phyloP scores from a whole-genome alignment of 768 basidiomycete species.

The Suillus decipiens region DNA sequence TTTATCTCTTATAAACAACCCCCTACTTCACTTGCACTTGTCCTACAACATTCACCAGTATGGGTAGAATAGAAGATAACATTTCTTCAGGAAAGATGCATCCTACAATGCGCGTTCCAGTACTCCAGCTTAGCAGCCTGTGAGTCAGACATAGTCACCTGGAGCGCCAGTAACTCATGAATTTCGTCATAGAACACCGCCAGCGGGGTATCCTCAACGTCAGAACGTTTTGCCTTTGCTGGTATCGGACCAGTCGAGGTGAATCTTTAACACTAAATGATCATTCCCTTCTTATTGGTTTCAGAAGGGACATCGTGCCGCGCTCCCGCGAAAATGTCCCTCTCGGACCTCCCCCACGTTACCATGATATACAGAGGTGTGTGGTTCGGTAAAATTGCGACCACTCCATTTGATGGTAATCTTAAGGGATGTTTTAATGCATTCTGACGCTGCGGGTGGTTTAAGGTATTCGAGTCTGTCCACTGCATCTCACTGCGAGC shows the following conservation, averaged over 20 bases:
- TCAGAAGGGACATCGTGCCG: not conserved
- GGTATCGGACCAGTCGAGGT: not conserved
- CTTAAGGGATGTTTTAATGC: not conserved
- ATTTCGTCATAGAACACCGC: not conserved
- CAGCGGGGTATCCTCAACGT: not conserved
- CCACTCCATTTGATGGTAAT: not conserved
- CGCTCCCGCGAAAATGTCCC: too few species aligned
- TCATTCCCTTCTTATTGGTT: not conserved
- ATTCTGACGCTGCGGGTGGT: not conserved
- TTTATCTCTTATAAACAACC: not conserved
- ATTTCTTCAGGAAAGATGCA: not conserved
- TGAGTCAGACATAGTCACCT: not conserved
- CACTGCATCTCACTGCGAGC: not conserved
- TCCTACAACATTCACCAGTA: not conserved
- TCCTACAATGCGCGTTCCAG: not conserved
- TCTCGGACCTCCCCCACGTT: not conserved
- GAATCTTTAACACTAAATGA: not conserved
- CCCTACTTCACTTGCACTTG: not conserved
- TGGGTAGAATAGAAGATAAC: not conserved
- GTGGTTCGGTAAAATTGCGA: not conserved
- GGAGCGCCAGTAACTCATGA: not conserved
- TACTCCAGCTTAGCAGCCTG: not conserved
- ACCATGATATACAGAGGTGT: constrained; percentile 1
- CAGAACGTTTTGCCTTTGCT: not conserved
- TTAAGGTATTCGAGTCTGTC: not conserved